Base-by-base conservation (phyloP, 768 basidiomycete genomes). In the Tricholoma bakamatsutake region DNA sequence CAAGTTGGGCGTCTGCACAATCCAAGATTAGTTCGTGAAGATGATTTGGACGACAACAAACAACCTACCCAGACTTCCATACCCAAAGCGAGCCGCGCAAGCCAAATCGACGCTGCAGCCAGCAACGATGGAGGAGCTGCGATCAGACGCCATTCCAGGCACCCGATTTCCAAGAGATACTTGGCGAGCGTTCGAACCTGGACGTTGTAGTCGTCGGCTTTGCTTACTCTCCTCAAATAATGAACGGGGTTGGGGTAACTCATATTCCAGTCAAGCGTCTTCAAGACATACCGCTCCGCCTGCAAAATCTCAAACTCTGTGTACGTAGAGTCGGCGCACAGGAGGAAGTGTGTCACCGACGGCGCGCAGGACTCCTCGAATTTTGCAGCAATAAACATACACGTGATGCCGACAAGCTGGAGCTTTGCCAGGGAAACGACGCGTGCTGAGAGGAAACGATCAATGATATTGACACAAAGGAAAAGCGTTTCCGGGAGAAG, bases 341-440 rank as follows among this genome's bases (percentile, higher is more conserved):
- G 80, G 40, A 93, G 78, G 71, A 98, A 94, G 71, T 96, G 90
- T n/a, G 76, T 74, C 21, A 95, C 90, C 1, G 90, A 90, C 2
- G 97, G 96, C 2, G 93, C 85, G 52, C 93, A 83, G 58, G 95
- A 88, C 72, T 98, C 96, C 73, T 99, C 97, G 54, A 96, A 93
- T 71, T 99, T 99, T 30, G 93, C 84, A 0, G 97, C 84, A 61
- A 98, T 80, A 72, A 97, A 95, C 69, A 99, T 80, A 64, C 93
- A 92, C 1, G 95, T 90, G 43, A 97, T 80, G 46, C 97, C 97
- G 43, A 98, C 94, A 31, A 99, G 84, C 71, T 98, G 97, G 24
- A 98, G 85, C 70, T 97, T 97, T 65, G 88, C 84, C 49, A 98
- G 80, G 9, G 93, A 93, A 53, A 97, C 90, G 5, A 78, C 74